Conservation (phyloP, 2,329 filamentous ascomycete species). For the Lasiodiplodia citricola region DNA sequence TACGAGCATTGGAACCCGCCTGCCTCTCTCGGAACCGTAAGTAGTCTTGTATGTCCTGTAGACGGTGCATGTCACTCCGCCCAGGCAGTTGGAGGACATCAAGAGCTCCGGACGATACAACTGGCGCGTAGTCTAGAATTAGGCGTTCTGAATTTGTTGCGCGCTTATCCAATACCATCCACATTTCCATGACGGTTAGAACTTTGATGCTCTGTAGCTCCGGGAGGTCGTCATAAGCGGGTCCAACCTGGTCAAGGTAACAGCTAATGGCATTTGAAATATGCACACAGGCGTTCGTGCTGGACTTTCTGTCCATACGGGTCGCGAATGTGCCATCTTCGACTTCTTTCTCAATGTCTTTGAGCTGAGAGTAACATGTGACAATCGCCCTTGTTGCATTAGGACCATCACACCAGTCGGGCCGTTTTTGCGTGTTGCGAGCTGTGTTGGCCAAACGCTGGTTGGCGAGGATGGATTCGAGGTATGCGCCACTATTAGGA, state of each 20-base stretch:
- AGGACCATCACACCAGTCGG: neutral
- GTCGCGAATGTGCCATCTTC: neutral
- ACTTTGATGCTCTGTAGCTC: conserved; percentile 42
- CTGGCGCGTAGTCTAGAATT: conserved; percentile 57
- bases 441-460: neutral
- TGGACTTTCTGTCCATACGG: neutral
- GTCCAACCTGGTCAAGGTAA: conserved; percentile 43
- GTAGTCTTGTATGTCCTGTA: conserved; percentile 58
- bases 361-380: neutral
- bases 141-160: conserved; percentile 53
- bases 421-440: neutral
- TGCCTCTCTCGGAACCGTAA: conserved; percentile 46
- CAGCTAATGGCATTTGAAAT: conserved; percentile 42
- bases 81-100: conserved; percentile 61
- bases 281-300: conserved; percentile 32
- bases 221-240: conserved; percentile 51
- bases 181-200: neutral
- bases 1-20: conserved; percentile 36
- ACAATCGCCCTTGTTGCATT: neutral
- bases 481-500: neutral
- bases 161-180: conserved; percentile 47
- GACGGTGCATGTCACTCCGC: conserved; percentile 55
- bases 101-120: conserved; percentile 56
- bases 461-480: neutral
- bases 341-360: neutral